These are phyloP conservation scores for Inosperma sp. DNA, from an alignment of 768 basidiomycete species.

Conservation along the genomic window DNA sequence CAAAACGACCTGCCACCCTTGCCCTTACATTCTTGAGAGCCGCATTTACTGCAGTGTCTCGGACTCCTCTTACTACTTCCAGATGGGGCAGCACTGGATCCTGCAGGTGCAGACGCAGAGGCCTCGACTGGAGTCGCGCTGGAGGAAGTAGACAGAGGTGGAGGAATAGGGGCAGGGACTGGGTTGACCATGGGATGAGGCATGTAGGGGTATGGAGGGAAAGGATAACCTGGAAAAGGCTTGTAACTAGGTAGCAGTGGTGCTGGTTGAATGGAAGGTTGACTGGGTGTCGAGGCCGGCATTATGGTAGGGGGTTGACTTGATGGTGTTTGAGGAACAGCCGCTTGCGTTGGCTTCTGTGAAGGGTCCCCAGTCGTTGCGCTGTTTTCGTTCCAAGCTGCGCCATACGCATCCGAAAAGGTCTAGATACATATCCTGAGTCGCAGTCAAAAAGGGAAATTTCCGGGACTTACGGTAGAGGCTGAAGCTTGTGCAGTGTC, in stretches of 20 bases:
- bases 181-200: conserved; percentile 19
- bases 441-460: conserved; percentile 14
- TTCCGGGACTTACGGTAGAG: conserved; percentile 12
- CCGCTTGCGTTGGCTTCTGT: conserved; percentile 15
- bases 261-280: too few relatives aligned
- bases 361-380: conserved; percentile 9
- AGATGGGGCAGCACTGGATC: background rate
- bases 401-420: conserved; percentile 50
- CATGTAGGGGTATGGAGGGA: conserved; percentile 26
- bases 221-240: conserved; percentile 25
- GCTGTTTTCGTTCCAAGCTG: conserved; percentile 57
- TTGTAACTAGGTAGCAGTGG: too few relatives aligned
- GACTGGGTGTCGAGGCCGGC: too few relatives aligned
- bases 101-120: background rate
- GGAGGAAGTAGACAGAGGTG: conserved; percentile 11
- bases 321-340: conserved; percentile 13
- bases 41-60: conserved; percentile 79
- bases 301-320: conserved; percentile 16
- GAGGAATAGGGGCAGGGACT: too few relatives aligned
- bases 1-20: conserved; percentile 77
- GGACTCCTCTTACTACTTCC: conserved; percentile 52
- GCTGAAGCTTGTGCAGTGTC: conserved; percentile 8
- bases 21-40: conserved; percentile 76
- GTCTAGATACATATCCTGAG: conserved; percentile 27
- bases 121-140: conserved; percentile 8